Evolutionary conservation across 441 rosid species (phyloP).

Genomic region (Euphorbia schlechtendalii): DNA sequence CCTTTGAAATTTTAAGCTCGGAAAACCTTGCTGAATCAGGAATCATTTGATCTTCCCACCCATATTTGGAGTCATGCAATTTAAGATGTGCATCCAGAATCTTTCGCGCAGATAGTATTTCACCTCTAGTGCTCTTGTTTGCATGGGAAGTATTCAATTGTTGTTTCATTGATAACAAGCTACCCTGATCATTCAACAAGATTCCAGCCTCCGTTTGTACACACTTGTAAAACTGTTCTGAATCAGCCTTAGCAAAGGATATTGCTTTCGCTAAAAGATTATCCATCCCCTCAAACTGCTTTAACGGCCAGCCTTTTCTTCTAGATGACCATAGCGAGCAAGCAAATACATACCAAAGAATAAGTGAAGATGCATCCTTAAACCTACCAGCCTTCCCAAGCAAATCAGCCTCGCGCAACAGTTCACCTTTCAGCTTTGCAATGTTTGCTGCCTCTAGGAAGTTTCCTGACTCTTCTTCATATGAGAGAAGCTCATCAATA

Average conservation of each 20-base stretch:
- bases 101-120: constrained; percentile 30
- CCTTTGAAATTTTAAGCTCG: constrained; percentile 14
- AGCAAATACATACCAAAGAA: constrained; percentile 33
- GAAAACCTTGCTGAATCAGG: constrained; percentile 18
- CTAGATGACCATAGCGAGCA: constrained; percentile 41
- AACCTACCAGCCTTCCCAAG: constrained; percentile 31
- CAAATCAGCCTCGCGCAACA: constrained; percentile 29
- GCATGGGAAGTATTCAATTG: constrained; percentile 24
- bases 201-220: constrained; percentile 30
- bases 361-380: constrained; percentile 29
- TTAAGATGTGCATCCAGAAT: constrained; percentile 38
- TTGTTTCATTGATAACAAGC: constrained; percentile 23
- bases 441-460: constrained; percentile 40
- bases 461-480: constrained; percentile 40
- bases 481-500: constrained; percentile 36
- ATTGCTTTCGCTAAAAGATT: constrained; percentile 34
- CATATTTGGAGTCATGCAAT: constrained; percentile 18
- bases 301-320: constrained; percentile 48
- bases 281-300: constrained; percentile 30
- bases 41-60: constrained; percentile 28
- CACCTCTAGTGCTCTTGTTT: constrained; percentile 31
- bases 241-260: constrained; percentile 23
- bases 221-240: constrained; percentile 23
- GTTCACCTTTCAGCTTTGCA: constrained; percentile 32
- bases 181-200: constrained; percentile 18